A percentile compares a stretch with the other conserved stretches of the same genome.
These are phyloP conservation scores for Porodaedalea pini DNA, from an alignment of 1,284 basidiomycete genomes.

Conservation along the genomic window DNA sequence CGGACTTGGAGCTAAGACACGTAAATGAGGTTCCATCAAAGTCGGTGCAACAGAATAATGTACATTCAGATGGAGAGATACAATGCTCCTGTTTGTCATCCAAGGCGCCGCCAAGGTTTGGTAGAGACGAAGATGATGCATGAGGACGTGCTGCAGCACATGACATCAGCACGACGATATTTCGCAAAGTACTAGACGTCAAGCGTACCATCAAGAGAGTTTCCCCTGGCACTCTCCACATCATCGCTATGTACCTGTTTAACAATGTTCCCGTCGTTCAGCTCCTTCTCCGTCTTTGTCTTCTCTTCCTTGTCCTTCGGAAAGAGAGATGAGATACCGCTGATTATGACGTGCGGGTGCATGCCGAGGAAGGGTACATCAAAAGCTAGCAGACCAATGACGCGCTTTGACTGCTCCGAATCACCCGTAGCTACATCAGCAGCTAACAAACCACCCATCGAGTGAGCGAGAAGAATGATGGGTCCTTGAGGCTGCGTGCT, in stretches of 20 bases:
- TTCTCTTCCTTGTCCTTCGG: slow-evolving; percentile 34
- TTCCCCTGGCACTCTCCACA: background rate
- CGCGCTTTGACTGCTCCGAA: slow-evolving; percentile 35
- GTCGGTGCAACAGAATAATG: background rate
- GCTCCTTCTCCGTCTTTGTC: slow-evolving; percentile 34
- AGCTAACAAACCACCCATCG: slow-evolving; percentile 55
- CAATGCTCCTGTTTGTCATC: no score
- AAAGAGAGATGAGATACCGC: slow-evolving; percentile 51
- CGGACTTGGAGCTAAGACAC: background rate
- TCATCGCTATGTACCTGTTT: background rate
- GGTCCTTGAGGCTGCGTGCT: slow-evolving; percentile 48
- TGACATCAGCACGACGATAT: background rate
- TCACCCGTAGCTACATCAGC: slow-evolving; percentile 48
- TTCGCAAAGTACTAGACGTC: background rate
- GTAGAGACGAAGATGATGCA: no score
- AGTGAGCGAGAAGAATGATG: slow-evolving; percentile 53
- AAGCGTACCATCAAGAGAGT: slow-evolving; percentile 1
- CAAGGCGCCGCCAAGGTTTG: no score
- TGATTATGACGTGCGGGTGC: slow-evolving; percentile 57
- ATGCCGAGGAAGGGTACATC: slow-evolving; percentile 57
- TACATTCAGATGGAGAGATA: background rate
- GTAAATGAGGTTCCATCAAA: no score
- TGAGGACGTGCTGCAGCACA: no score
- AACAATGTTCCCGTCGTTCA: slow-evolving; percentile 38
- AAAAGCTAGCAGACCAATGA: slow-evolving; percentile 52